phyloP scores from a whole-genome alignment of 192 early-diverging fungal species.

The Diversispora epigaea region DNA sequence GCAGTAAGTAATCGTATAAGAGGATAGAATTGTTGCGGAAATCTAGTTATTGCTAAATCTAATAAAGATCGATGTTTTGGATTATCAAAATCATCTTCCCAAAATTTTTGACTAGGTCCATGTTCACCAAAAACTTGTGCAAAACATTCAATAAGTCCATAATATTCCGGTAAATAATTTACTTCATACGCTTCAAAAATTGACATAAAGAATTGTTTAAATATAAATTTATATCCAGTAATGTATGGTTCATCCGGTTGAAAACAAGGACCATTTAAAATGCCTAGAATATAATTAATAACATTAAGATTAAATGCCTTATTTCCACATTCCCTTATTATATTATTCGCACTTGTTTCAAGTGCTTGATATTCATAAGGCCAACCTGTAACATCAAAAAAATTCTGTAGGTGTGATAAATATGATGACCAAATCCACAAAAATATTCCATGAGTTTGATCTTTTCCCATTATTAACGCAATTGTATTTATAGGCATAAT shows the following conservation, averaged over 20 bases:
- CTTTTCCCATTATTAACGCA: neutral
- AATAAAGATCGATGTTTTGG: constrained; percentile 21
- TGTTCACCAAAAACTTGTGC: neutral
- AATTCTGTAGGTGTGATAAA: constrained; percentile 4
- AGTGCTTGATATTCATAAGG: constrained; percentile 8
- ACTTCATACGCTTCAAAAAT: constrained; percentile 16
- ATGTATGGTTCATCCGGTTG: constrained; percentile 3
- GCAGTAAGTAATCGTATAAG: constrained; percentile 35
- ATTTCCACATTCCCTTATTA: neutral
- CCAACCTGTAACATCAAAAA: constrained; percentile 5
- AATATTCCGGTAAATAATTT: constrained; percentile 1
- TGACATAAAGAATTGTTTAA: constrained; percentile 11
- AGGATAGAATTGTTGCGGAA: constrained; percentile 39
- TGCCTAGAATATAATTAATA: neutral
- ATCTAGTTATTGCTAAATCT: constrained; percentile 36
- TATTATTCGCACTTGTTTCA: constrained; percentile 3
- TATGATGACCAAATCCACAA: constrained; percentile 20
- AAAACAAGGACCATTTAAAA: constrained; percentile 21
- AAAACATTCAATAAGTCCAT: constrained; percentile 10
- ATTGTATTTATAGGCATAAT: neutral
- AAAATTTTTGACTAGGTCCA: constrained; percentile 1
- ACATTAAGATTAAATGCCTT: neutral
- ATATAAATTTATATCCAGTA: neutral
- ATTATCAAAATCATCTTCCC: neutral
- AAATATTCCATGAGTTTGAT: constrained; percentile 24